Evolutionary conservation across 139 green algal species (phyloP).

Genomic region (Protoeuglena noctilucae): DNA sequence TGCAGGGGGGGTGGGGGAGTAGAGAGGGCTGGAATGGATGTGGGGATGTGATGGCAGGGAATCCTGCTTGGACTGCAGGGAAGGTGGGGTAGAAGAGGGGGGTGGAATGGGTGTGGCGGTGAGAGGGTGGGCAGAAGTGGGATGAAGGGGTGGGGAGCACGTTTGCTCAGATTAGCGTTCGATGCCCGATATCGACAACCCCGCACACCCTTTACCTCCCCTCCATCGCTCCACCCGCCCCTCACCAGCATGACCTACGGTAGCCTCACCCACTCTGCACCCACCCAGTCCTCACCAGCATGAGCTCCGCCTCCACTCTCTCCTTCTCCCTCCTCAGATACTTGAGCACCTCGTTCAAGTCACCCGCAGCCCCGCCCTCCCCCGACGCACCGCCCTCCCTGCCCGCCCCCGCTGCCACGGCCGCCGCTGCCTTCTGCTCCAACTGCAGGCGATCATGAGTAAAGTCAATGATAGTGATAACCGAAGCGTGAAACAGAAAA

Average conservation of each 20-base stretch:
- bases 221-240: too few species aligned
- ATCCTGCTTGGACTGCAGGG: too few species aligned
- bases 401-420: too few species aligned
- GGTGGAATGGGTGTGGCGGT: too few species aligned
- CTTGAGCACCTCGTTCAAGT: constrained; percentile 6
- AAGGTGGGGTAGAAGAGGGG: too few species aligned
- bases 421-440: too few species aligned
- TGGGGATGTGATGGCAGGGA: neutral
- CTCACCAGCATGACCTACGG: too few species aligned
- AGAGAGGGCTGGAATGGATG: neutral
- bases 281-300: too few species aligned
- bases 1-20: neutral
- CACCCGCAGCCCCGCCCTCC: neutral
- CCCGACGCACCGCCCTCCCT: neutral
- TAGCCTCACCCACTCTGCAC: too few species aligned
- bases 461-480: too few species aligned
- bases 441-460: too few species aligned
- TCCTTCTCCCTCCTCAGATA: constrained; percentile 12
- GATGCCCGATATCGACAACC: neutral
- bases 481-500: too few species aligned
- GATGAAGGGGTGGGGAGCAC: neutral
- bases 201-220: constrained; percentile 4
- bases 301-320: constrained; percentile 2
- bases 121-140: neutral
- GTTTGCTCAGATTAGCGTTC: neutral